phyloP scores from a whole-genome alignment of 2,329 filamentous ascomycete species.

The Xylaria sp. region DNA sequence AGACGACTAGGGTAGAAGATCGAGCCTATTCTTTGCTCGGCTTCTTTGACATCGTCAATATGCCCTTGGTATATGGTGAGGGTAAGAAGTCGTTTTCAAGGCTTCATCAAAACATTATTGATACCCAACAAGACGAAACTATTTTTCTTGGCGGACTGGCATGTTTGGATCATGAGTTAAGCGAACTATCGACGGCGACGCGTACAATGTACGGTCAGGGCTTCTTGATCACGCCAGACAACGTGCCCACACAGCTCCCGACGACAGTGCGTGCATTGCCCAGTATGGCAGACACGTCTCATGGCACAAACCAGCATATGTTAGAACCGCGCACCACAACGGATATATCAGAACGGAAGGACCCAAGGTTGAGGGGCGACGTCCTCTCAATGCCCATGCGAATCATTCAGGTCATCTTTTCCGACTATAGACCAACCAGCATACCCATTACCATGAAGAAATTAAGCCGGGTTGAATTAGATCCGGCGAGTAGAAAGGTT shows the following conservation, averaged over 20 bases:
- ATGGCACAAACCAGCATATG: not conserved
- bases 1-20: constrained; percentile 33
- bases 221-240: constrained; percentile 21
- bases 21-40: constrained; percentile 32
- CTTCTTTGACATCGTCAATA: constrained; percentile 30
- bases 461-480: not conserved
- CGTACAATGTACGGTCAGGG: not conserved
- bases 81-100: constrained; percentile 26
- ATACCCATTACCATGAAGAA: constrained; percentile 17
- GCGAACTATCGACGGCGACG: no score
- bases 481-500: not conserved
- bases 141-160: constrained; percentile 17
- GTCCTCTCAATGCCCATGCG: constrained; percentile 17
- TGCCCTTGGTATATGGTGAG: constrained; percentile 35
- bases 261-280: not conserved
- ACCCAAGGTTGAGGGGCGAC: constrained; percentile 7
- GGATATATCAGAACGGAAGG: not conserved
- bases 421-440: no score
- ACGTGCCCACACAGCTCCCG: not conserved
- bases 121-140: constrained; percentile 16
- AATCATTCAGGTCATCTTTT: constrained; percentile 17
- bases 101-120: constrained; percentile 31
- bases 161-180: not conserved
- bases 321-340: not conserved
- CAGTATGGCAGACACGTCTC: not conserved